Percentiles rank a stretch among this genome's conserved stretches.
Evolutionary conservation across 148 eudicot genomes (phyloP).

Genomic region (Cornus florida): DNA sequence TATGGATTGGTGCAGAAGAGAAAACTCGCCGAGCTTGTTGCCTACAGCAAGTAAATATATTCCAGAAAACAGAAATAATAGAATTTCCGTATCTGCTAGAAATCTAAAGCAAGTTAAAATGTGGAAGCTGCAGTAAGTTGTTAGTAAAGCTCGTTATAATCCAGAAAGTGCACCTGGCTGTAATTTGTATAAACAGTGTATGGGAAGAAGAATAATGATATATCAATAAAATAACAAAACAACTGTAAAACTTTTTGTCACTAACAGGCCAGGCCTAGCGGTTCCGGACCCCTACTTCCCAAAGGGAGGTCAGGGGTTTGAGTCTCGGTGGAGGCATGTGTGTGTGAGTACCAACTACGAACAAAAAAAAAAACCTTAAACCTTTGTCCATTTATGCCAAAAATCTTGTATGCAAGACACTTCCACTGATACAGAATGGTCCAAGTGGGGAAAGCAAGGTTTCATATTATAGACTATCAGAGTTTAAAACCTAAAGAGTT

Average conservation of each 20-base stretch:
- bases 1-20: conserved; percentile 52
- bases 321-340: no score
- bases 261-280: no score
- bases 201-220: background rate
- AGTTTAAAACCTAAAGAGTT: background rate
- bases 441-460: background rate
- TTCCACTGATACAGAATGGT: background rate
- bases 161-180: background rate
- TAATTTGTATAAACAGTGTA: background rate
- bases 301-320: no score
- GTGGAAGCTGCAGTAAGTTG: background rate
- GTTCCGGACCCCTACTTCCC: no score
- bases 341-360: no score
- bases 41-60: conserved; percentile 28
- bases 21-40: conserved; percentile 35
- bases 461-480: background rate
- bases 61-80: background rate
- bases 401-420: background rate
- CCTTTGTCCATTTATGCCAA: background rate
- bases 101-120: conserved; percentile 2
- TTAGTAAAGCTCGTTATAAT: background rate
- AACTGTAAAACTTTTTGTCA: no score
- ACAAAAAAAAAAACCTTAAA: no score
- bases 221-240: background rate
- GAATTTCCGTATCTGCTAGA: background rate